These are phyloP conservation scores for Backusella westeae DNA, from an alignment of 192 early-diverging fungal genomes.

Conservation along the genomic window DNA sequence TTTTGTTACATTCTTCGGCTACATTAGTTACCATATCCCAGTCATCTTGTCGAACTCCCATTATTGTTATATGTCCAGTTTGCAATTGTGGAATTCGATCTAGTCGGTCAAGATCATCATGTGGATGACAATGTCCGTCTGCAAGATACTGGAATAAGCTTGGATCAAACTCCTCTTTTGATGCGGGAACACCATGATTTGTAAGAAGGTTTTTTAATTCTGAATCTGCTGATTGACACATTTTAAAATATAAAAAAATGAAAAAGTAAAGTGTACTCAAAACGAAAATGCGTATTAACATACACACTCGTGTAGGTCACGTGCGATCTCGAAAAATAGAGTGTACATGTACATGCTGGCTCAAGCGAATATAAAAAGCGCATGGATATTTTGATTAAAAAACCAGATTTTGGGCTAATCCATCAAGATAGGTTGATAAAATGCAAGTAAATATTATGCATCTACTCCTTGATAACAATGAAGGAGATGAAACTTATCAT, in stretches of 20 bases:
- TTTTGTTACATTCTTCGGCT: constrained; percentile 6
- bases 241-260: not conserved
- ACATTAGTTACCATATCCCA: constrained; percentile 29
- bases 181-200: not conserved
- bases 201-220: not conserved
- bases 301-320: not conserved
- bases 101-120: constrained; percentile 26
- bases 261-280: not conserved
- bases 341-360: not conserved
- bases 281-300: not conserved
- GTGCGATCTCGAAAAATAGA: not conserved
- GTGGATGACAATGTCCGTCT: constrained; percentile 40
- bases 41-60: constrained; percentile 38
- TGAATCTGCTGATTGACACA: constrained; percentile 6
- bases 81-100: constrained; percentile 13
- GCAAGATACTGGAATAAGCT: constrained; percentile 16
- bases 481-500: not conserved
- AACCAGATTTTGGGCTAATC: not conserved
- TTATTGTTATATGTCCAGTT: constrained; percentile 34
- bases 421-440: not conserved
- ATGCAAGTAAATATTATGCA: not conserved
- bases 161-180: not conserved
- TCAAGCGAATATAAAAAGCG: not conserved
- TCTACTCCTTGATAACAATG: not conserved
- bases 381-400: not conserved